Evolutionary conservation across 495 filamentous ascomycete species (phyloP).

Genomic region (Penicillium pancosmium): DNA sequence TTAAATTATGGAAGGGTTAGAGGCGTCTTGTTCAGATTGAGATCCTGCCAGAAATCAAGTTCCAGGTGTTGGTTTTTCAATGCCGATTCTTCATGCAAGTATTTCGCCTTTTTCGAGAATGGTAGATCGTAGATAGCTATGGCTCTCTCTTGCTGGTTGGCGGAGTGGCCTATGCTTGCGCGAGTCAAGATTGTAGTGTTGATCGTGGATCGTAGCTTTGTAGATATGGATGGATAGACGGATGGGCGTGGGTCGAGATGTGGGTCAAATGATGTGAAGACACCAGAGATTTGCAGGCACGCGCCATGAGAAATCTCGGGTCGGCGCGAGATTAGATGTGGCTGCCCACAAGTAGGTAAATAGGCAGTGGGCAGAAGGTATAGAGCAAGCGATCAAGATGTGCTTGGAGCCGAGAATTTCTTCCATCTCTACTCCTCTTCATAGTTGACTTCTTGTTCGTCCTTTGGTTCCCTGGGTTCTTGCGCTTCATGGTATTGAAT

Average conservation of each 20-base stretch:
- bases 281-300: slow-evolving; percentile 4
- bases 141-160: background rate
- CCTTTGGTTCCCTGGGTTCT: slow-evolving; percentile 84
- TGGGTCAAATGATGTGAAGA: slow-evolving; percentile 5
- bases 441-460: slow-evolving; percentile 72
- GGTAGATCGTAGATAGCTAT: background rate
- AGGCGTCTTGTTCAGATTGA: background rate
- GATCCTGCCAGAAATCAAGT: too few species aligned
- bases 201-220: background rate
- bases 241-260: background rate
- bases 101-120: background rate
- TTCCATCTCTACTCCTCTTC: slow-evolving; percentile 42
- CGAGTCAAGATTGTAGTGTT: background rate
- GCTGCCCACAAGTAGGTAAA: background rate
- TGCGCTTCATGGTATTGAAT: slow-evolving; percentile 97
- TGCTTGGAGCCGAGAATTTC: background rate
- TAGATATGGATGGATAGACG: background rate
- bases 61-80: background rate
- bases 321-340: background rate
- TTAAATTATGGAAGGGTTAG: background rate
- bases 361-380: background rate
- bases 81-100: background rate
- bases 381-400: background rate
- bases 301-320: slow-evolving; percentile 2
- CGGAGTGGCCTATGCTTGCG: background rate